phyloP scores from a whole-genome alignment of 805 yeast species.

The Saccharomyces mikatae region DNA sequence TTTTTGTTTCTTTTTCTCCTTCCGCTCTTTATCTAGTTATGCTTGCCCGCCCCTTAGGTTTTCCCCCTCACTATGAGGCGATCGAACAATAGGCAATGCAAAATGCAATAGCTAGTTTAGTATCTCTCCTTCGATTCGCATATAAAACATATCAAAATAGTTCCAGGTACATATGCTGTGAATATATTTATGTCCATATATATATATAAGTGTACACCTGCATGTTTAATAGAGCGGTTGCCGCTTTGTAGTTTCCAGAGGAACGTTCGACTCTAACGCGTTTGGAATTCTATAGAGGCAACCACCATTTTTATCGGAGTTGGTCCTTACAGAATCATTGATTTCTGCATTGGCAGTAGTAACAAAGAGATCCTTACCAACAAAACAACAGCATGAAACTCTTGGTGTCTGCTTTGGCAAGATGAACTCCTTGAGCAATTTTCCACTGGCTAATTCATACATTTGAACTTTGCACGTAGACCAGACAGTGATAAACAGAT shows the following conservation, averaged over 20 bases:
- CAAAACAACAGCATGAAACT: conserved; percentile 67
- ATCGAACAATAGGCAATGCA: not conserved
- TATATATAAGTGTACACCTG: not conserved
- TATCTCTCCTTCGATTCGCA: not conserved
- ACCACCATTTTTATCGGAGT: conserved; percentile 51
- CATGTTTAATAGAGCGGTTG: not conserved
- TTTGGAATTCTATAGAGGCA: conserved; percentile 39
- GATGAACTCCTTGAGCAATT: conserved; percentile 40
- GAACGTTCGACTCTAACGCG: conserved; percentile 1
- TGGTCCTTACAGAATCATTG: conserved; percentile 25
- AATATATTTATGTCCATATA: not conserved
- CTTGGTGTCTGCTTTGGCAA: conserved; percentile 53
- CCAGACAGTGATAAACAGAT: conserved; percentile 63
- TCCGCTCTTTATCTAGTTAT: not conserved
- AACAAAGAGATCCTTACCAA: conserved; percentile 55
- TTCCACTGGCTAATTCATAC: conserved; percentile 39
- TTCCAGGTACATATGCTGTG: not conserved
- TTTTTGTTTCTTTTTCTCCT: not conserved
- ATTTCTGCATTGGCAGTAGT: conserved; percentile 55
- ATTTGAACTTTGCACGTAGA: conserved; percentile 50
- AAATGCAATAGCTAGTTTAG: not conserved
- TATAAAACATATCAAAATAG: not conserved
- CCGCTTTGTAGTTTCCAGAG: not conserved
- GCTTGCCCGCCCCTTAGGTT: not conserved
- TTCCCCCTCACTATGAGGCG: not conserved